These are phyloP conservation scores for Cichorium intybus DNA, from an alignment of 140 eudicot species.

Conservation along the genomic window DNA sequence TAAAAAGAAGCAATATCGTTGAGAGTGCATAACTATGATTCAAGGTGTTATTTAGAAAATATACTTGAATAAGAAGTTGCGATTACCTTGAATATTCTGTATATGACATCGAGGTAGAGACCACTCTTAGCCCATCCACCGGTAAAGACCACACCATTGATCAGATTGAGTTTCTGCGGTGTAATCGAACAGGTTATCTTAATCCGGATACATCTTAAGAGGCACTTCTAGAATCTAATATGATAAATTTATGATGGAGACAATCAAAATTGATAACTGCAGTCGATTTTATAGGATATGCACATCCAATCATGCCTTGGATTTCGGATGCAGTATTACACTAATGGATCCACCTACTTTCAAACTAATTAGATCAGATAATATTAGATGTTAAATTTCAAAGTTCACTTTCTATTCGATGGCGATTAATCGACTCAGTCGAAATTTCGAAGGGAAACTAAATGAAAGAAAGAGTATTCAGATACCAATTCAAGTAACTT, in stretches of 20 bases:
- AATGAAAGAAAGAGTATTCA: too few species aligned
- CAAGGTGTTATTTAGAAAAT: not conserved
- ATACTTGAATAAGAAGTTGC: not conserved
- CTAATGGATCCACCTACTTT: not conserved
- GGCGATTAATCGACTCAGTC: not conserved
- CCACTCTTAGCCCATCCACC: slow-evolving; percentile 93
- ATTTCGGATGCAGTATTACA: not conserved
- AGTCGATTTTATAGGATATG: not conserved
- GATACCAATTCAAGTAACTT: too few species aligned
- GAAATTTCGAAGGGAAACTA: too few species aligned
- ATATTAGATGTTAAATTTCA: not conserved
- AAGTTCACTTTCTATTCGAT: not conserved
- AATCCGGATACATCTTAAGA: not conserved
- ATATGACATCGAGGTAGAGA: slow-evolving; percentile 64
- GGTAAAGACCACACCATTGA: slow-evolving; percentile 91
- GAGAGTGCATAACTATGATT: not conserved
- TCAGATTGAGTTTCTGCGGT: slow-evolving; percentile 76
- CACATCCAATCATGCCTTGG: not conserved
- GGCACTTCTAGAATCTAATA: not conserved
- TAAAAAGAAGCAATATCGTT: slow-evolving; percentile 1
- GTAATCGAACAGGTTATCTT: slow-evolving; percentile 11
- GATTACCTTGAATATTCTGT: slow-evolving; percentile 67
- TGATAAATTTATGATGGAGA: not conserved
- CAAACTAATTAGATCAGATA: not conserved
- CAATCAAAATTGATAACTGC: not conserved